Conservation (phyloP, 225 moss, liverwort and hornwort species). For the Polytrichum commune region DNA sequence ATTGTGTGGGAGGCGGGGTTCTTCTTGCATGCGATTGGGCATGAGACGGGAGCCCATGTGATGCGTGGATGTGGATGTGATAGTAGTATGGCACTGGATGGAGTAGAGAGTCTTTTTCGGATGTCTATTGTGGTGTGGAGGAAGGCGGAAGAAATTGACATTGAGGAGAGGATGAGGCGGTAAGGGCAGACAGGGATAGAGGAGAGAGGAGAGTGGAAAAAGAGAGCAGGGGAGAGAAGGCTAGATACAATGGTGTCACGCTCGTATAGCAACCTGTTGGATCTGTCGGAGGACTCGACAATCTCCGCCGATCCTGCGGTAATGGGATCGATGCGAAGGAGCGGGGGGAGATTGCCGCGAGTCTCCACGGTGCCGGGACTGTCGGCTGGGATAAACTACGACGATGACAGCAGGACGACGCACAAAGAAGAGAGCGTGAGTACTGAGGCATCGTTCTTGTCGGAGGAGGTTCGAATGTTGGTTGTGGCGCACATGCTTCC, state of each 20-base stretch:
- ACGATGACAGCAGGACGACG: conserved; percentile 32
- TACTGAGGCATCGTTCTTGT: conserved; percentile 59
- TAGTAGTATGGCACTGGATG: conserved; percentile 28
- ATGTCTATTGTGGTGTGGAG: conserved; percentile 10
- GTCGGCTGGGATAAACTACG: conserved; percentile 35
- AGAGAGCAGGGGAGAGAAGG: conserved; percentile 2
- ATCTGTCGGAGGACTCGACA: conserved; percentile 72
- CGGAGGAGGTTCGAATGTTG: conserved; percentile 87
- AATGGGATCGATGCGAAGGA: conserved; percentile 36
- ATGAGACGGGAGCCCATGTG: conserved; percentile 17
- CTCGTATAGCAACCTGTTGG: conserved; percentile 88
- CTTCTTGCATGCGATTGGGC: conserved; percentile 25
- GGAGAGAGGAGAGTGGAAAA: conserved; percentile 2
- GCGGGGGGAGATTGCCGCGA: conserved; percentile 45
- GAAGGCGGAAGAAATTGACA: conserved; percentile 5
- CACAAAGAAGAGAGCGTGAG: conserved; percentile 51
- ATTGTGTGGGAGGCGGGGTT: background rate
- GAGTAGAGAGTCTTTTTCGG: conserved; percentile 11
- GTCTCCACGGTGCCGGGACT: conserved; percentile 56
- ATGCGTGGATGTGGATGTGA: background rate
- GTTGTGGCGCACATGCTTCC: conserved; percentile 92
- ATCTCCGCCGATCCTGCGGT: conserved; percentile 56
- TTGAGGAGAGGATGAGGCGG: background rate
- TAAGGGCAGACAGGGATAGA: background rate
- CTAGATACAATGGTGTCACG: conserved; percentile 67